Evolutionary conservation across 208 protist genomes (phyloP).

Genomic region (Acanthamoeba culbertsoni): DNA sequence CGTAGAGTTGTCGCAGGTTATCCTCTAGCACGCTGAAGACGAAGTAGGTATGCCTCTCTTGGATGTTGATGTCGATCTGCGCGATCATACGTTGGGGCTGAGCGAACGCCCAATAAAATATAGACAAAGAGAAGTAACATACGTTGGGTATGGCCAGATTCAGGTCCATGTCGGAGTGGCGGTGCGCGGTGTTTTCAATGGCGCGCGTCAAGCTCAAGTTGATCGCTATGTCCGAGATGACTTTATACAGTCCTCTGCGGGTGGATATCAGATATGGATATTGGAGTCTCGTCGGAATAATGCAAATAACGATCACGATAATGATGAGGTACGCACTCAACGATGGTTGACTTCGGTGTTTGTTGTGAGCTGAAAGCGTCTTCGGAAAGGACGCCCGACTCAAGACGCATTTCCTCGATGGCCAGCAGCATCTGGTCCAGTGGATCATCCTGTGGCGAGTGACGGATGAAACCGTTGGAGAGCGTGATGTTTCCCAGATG

Average conservation of each 20-base stretch:
- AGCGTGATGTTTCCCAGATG: conserved; percentile 50
- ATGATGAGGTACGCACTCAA: no score
- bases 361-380: background rate
- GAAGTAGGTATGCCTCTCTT: conserved; percentile 27
- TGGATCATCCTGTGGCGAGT: background rate
- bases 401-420: background rate
- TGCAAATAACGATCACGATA: no score
- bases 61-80: conserved; percentile 41
- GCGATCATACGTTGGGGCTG: background rate
- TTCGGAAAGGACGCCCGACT: conserved; percentile 1
- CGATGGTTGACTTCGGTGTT: background rate
- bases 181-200: background rate
- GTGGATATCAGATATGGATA: background rate
- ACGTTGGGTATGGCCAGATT: background rate
- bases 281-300: no score
- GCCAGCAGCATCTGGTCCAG: background rate
- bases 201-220: background rate
- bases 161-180: background rate
- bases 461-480: background rate
- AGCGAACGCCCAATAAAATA: background rate
- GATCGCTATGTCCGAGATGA: background rate
- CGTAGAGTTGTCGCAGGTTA: conserved; percentile 15
- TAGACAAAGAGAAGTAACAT: background rate
- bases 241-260: background rate
- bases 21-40: background rate